These are phyloP conservation scores for Sporisorium graminicola DNA, from an alignment of 1,284 basidiomycete species.

Conservation along the genomic window DNA sequence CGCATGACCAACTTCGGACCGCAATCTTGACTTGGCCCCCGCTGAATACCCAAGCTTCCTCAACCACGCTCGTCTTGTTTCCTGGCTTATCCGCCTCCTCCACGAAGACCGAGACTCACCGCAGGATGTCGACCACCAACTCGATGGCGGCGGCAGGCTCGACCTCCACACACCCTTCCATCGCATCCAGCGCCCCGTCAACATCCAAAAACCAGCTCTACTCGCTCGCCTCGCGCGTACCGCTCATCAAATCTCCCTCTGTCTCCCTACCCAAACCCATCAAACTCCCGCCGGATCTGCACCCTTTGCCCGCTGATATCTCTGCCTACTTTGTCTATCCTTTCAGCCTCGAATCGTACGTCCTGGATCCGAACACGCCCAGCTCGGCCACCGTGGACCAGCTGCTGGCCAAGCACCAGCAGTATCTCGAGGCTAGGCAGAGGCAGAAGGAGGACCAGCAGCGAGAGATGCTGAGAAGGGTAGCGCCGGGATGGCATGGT, in stretches of 20 bases:
- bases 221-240: slow-evolving; percentile 46
- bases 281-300: slow-evolving; percentile 42
- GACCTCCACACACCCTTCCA: not conserved
- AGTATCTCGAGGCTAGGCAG: slow-evolving; percentile 33
- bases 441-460: slow-evolving; percentile 22
- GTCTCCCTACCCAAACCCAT: slow-evolving; percentile 40
- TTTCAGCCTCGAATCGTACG: slow-evolving; percentile 59
- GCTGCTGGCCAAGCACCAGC: slow-evolving; percentile 28
- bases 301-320: slow-evolving; percentile 59
- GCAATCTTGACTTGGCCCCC: not conserved
- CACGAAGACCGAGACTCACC: not conserved
- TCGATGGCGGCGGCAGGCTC: not conserved
- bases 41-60: not conserved
- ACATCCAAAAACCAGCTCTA: slow-evolving; percentile 40
- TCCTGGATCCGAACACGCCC: slow-evolving; percentile 46
- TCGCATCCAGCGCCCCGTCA: not conserved
- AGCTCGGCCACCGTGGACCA: slow-evolving; percentile 31
- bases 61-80: not conserved
- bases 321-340: slow-evolving; percentile 63
- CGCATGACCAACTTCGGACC: not conserved
- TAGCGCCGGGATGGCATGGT: slow-evolving; percentile 44
- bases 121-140: slow-evolving; percentile 12
- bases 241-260: slow-evolving; percentile 59
- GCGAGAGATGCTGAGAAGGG: slow-evolving; percentile 20
- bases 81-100: not conserved